A percentile compares a stretch with the other conserved stretches of the same genome.
Conservation (phyloP, 2,329 filamentous ascomycete genomes). For the Phoma sp. region DNA sequence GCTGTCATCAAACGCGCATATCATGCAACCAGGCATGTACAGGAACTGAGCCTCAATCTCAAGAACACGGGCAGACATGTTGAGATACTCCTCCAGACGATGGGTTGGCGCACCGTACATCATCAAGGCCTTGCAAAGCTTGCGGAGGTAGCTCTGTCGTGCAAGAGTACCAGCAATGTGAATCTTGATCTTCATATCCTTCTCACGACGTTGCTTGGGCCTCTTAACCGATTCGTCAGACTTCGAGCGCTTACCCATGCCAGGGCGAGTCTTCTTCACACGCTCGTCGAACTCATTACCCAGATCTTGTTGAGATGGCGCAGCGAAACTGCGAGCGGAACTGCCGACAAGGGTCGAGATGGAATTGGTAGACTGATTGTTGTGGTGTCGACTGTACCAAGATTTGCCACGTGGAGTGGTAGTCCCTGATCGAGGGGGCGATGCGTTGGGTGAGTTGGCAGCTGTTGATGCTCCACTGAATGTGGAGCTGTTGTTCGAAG, state of each 20-base stretch:
- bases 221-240: slow-evolving; percentile 48
- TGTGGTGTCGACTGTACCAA: slow-evolving; percentile 47
- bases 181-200: slow-evolving; percentile 64
- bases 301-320: slow-evolving; percentile 49
- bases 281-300: slow-evolving; percentile 51
- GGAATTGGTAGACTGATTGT: slow-evolving; percentile 48
- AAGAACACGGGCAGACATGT: slow-evolving; percentile 85
- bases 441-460: slow-evolving; percentile 45
- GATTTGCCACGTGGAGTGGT: slow-evolving; percentile 48
- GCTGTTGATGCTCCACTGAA: slow-evolving; percentile 44
- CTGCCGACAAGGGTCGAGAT: slow-evolving; percentile 53
- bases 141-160: slow-evolving; percentile 81
- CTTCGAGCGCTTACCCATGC: slow-evolving; percentile 44
- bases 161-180: slow-evolving; percentile 73
- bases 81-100: slow-evolving; percentile 89
- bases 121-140: slow-evolving; percentile 87
- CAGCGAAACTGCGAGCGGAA: slow-evolving; percentile 50
- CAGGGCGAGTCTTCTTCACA: slow-evolving; percentile 47
- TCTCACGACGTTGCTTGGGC: slow-evolving; percentile 46
- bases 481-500: slow-evolving; percentile 24
- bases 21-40: slow-evolving; percentile 92
- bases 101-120: slow-evolving; percentile 89
- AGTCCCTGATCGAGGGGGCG: slow-evolving; percentile 52
- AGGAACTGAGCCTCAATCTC: slow-evolving; percentile 89
- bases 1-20: slow-evolving; percentile 83